Conservation (phyloP, 257 asterid genomes). For the Eucommia ulmoides region DNA sequence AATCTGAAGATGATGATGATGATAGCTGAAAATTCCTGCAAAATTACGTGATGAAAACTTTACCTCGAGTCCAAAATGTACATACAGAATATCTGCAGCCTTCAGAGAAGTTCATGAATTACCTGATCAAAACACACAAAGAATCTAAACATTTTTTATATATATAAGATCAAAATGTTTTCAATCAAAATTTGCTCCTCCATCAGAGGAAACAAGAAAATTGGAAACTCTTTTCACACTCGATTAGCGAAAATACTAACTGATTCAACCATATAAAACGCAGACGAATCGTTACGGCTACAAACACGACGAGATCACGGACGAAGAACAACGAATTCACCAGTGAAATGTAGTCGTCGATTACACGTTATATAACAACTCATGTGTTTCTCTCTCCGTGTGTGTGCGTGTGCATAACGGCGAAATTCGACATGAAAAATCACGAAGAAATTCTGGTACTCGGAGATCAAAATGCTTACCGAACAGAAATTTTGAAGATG, state of each 20-base stretch:
- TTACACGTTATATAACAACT: background rate
- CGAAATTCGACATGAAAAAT: background rate
- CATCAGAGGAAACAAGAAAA: too few relatives aligned
- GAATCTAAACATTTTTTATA: too few relatives aligned
- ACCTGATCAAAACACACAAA: constrained; percentile 12
- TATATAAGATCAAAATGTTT: too few relatives aligned
- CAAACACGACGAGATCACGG: background rate
- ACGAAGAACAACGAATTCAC: background rate
- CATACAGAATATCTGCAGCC: background rate
- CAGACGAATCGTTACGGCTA: too few relatives aligned
- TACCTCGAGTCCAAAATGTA: too few relatives aligned
- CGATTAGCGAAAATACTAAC: too few relatives aligned
- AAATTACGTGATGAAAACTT: too few relatives aligned
- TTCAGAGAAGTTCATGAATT: background rate
- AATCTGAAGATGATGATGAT: background rate
- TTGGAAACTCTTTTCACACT: too few relatives aligned
- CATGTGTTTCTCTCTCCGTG: background rate
- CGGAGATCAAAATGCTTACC: background rate
- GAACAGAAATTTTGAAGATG: background rate
- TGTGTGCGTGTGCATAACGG: background rate
- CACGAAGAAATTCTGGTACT: background rate
- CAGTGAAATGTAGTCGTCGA: background rate
- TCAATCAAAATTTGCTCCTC: too few relatives aligned
- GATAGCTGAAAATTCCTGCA: background rate
- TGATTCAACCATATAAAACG: background rate